Percentiles rank a stretch among this genome's conserved stretches.
Evolutionary conservation across 1,139 yeast genomes (phyloP).

Genomic region (Yamadazyma dushanensis): DNA sequence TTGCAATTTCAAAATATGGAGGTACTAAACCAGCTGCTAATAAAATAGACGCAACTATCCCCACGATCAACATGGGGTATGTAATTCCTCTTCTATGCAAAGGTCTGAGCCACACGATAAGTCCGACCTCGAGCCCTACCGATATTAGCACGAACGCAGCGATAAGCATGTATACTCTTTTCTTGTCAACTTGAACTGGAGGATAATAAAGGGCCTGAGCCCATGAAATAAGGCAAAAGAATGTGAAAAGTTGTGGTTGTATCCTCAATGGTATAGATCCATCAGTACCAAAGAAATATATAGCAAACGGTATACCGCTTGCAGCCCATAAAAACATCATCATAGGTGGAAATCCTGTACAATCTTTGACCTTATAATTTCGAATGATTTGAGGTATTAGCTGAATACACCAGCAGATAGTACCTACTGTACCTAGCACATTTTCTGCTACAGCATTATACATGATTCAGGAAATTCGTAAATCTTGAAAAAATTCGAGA

Average conservation of each 20-base stretch:
- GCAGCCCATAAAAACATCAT: constrained; percentile 87
- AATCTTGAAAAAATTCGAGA: no score
- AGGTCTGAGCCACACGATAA: constrained; percentile 69
- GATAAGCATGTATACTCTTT: constrained; percentile 38
- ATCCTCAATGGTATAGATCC: constrained; percentile 76
- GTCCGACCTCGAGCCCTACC: constrained; percentile 67
- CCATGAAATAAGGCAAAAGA: constrained; percentile 70
- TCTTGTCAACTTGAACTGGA: constrained; percentile 48
- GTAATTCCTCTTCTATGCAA: constrained; percentile 56
- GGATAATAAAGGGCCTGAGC: constrained; percentile 80
- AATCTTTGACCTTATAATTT: constrained; percentile 72
- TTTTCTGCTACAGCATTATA: constrained; percentile 55
- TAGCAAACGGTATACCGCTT: constrained; percentile 81
- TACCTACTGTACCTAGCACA: constrained; percentile 85
- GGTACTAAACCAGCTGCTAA: constrained; percentile 81
- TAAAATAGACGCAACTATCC: constrained; percentile 73
- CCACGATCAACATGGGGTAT: constrained; percentile 83
- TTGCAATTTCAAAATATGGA: constrained; percentile 81
- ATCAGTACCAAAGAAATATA: constrained; percentile 71
- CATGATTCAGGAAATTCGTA: no score
- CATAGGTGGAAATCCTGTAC: constrained; percentile 79
- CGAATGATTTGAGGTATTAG: constrained; percentile 78
- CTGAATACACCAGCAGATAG: constrained; percentile 90
- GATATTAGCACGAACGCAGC: constrained; percentile 41
- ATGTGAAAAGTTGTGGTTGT: constrained; percentile 83